These are phyloP conservation scores for Diaporthe destruens DNA, from an alignment of 2,329 filamentous ascomycete genomes.

Conservation along the genomic window DNA sequence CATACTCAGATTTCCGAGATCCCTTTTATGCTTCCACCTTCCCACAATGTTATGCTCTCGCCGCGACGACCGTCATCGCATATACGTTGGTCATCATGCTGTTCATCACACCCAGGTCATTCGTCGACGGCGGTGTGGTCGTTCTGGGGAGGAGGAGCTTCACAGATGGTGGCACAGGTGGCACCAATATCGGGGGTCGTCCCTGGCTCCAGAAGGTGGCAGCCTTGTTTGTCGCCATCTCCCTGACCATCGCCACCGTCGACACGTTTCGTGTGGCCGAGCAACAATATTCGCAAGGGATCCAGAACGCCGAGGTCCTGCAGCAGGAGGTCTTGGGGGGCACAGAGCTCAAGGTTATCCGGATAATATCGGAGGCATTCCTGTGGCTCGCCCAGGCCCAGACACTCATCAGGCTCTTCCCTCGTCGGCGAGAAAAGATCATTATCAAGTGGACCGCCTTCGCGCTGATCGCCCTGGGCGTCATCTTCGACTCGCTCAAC, in stretches of 20 bases:
- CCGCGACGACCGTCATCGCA: slow-evolving; percentile 88
- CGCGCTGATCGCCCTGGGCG: slow-evolving; percentile 89
- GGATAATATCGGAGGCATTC: slow-evolving; percentile 95
- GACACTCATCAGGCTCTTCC: slow-evolving; percentile 94
- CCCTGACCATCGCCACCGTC: slow-evolving; percentile 91
- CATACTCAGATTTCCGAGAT: slow-evolving; percentile 77
- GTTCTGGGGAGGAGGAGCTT: slow-evolving; percentile 86
- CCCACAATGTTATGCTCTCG: slow-evolving; percentile 92
- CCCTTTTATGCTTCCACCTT: slow-evolving; percentile 96
- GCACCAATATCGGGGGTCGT: slow-evolving; percentile 88
- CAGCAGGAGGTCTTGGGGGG: slow-evolving; percentile 86
- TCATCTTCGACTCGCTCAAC: slow-evolving; percentile 91
- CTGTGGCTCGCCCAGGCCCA: slow-evolving; percentile 98
- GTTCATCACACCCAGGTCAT: slow-evolving; percentile 93
- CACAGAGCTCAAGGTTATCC: slow-evolving; percentile 87
- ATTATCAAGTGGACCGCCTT: slow-evolving; percentile 99
- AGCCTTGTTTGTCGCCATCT: slow-evolving; percentile 80
- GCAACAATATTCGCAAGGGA: slow-evolving; percentile 81
- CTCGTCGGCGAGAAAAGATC: slow-evolving; percentile 95
- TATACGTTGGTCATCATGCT: slow-evolving; percentile 96
- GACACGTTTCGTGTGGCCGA: slow-evolving; percentile 91
- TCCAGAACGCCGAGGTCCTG: slow-evolving; percentile 82
- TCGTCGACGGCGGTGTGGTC: slow-evolving; percentile 86
- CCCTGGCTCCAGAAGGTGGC: slow-evolving; percentile 94
- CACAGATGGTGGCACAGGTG: slow-evolving; percentile 82